A percentile compares a stretch with the other conserved stretches of the same genome.
Evolutionary conservation across 257 asterid species (phyloP).

Genomic region (Solanum pennellii): DNA sequence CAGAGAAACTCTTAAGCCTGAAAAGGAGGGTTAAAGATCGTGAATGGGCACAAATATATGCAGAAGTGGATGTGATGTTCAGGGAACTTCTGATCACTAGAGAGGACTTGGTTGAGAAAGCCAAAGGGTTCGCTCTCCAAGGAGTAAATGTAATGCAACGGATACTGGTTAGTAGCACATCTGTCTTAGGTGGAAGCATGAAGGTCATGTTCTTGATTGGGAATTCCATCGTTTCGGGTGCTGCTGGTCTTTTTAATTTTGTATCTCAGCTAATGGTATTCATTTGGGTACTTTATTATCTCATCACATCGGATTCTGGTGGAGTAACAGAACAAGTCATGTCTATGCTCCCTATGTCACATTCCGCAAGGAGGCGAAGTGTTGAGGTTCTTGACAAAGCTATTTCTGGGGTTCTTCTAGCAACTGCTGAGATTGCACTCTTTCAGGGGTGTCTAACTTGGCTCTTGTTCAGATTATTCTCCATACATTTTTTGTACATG

Average conservation of each 20-base stretch:
- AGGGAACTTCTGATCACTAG: conserved; percentile 64
- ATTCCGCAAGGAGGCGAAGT: conserved; percentile 55
- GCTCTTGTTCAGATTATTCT: conserved; percentile 68
- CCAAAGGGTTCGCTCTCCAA: conserved; percentile 80
- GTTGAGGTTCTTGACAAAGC: conserved; percentile 84
- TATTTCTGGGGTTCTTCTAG: conserved; percentile 76
- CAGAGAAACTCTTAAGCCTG: conserved; percentile 60
- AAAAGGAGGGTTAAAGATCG: conserved; percentile 50
- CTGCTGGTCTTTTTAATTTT: conserved; percentile 71
- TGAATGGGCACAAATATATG: conserved; percentile 67
- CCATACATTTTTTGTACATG: conserved; percentile 79
- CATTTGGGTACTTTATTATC: conserved; percentile 76
- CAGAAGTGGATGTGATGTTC: conserved; percentile 53
- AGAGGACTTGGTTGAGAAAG: conserved; percentile 75
- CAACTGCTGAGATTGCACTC: conserved; percentile 79
- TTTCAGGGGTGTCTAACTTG: conserved; percentile 95
- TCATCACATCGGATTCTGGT: conserved; percentile 92
- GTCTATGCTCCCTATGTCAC: conserved; percentile 74
- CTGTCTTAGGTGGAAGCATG: conserved; percentile 72
- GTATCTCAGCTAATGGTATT: conserved; percentile 79
- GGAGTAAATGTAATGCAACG: conserved; percentile 75
- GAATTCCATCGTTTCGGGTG: conserved; percentile 77
- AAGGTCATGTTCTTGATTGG: conserved; percentile 53
- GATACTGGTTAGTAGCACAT: conserved; percentile 51
- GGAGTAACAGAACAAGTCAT: conserved; percentile 96